Evolutionary conservation across 371 early-diverging fungal species (phyloP).

Genomic region (Mucor circinelloides): DNA sequence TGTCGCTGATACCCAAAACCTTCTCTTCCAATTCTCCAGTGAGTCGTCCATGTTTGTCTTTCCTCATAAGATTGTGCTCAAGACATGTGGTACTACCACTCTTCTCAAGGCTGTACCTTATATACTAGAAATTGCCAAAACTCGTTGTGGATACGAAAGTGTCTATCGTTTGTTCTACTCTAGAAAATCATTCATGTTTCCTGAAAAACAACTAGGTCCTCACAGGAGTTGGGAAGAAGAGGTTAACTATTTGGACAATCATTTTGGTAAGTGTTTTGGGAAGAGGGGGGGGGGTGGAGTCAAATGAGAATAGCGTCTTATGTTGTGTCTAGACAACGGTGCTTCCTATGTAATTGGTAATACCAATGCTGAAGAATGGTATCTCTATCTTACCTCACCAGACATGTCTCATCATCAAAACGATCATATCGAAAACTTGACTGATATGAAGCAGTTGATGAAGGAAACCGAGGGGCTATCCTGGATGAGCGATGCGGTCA

Average conservation of each 20-base stretch:
- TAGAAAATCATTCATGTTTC: slow-evolving; percentile 93
- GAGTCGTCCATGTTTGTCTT: slow-evolving; percentile 96
- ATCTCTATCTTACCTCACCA: slow-evolving; percentile 80
- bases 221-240: slow-evolving; percentile 91
- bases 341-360: slow-evolving; percentile 90
- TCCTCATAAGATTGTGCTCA: slow-evolving; percentile 86
- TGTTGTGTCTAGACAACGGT: slow-evolving; percentile 51
- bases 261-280: slow-evolving; percentile 49
- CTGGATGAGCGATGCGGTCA: slow-evolving; percentile 13
- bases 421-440: slow-evolving; percentile 17
- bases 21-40: slow-evolving; percentile 33
- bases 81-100: slow-evolving; percentile 95
- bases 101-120: slow-evolving; percentile 81
- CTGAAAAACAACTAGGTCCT: slow-evolving; percentile 83
- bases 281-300: neutral
- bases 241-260: slow-evolving; percentile 69
- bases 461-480: slow-evolving; percentile 28
- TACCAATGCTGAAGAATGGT: slow-evolving; percentile 93
- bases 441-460: slow-evolving; percentile 27
- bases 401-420: slow-evolving; percentile 18
- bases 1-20: slow-evolving; percentile 11
- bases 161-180: slow-evolving; percentile 88
- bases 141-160: slow-evolving; percentile 62
- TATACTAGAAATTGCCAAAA: slow-evolving; percentile 78
- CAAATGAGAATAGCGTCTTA: neutral